Base-by-base conservation (phyloP, 2,329 filamentous ascomycete species). In the Teratosphaeria destructans region DNA sequence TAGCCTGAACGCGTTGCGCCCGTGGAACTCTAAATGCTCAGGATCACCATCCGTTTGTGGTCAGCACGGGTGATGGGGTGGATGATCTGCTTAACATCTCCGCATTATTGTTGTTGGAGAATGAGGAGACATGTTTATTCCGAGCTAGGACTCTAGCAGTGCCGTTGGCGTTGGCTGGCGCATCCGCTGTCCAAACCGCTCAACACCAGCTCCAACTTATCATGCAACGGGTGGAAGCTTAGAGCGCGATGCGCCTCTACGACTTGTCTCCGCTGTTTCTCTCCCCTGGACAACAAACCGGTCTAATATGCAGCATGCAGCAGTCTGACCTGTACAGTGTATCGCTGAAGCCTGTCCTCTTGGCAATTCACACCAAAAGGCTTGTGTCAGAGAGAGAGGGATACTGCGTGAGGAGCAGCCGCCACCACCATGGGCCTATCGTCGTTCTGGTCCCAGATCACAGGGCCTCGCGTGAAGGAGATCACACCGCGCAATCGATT, bases 361-460 rank as follows among this genome's bases (percentile, higher is more conserved):
- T n/a, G 19, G 19, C 16, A 1, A 23, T 49, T 10, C n/a, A 19
- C 43, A 23, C 23, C 23, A 23, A 7, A 19, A 23, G 43, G 19
- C 43, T 10, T 19, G 2, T 49, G 16, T 6, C 43, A 49, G 3
- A 23, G 23, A 10, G 19, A 23, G 5, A 49, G 43, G 43, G n/a
- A 49, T 49, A 49, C 4, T 23, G 16, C 16, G 43, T n/a, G 19
- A 49, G 43, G 19, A 10, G 8, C 43, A 23, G 16, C 43, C n/a
- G 43, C 37, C 19, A 56, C 37, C 10, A 56, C 26, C 5, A 61
- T 61, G 60, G 60, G 60, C n/a, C 47, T 61, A 37, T n/a, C 54
- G 5, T 54, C 60, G 16, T 57, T 61, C n/a, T 61, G 57, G 57
- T 53, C 57, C 26, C 27, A 59, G 8, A 26, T 61, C n/a, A 54